Conservation (phyloP, 139 green algal species). For the Edaphochlamys debaryana region DNA sequence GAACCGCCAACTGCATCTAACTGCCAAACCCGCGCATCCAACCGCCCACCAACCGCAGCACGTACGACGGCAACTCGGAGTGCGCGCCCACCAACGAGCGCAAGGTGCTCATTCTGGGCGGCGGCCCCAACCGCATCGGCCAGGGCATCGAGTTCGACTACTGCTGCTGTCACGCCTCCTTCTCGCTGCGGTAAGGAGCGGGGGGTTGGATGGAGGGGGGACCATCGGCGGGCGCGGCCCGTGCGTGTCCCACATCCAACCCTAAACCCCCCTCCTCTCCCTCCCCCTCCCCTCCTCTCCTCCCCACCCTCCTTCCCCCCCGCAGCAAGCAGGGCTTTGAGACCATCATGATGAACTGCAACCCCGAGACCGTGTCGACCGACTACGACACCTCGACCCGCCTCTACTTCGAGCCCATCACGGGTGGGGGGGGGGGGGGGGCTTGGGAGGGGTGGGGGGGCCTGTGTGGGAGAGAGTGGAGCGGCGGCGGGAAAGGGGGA, state of each 20-base stretch:
- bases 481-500: too few relatives aligned
- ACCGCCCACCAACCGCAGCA: slow-evolving; percentile 8
- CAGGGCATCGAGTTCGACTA: slow-evolving; percentile 99
- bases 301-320: slow-evolving; percentile 5
- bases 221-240: too few relatives aligned
- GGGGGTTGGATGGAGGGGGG: too few relatives aligned
- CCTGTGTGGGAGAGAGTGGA: too few relatives aligned
- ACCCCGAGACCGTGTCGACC: slow-evolving; percentile 98
- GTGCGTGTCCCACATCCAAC: too few relatives aligned
- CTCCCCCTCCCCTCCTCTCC: not conserved
- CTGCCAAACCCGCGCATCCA: too few relatives aligned
- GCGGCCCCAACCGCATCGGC: slow-evolving; percentile 99
- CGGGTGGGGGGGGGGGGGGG: slow-evolving; percentile 45
- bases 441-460: too few relatives aligned
- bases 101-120: slow-evolving; percentile 98
- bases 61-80: slow-evolving; percentile 94
- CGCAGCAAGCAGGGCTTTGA: slow-evolving; percentile 88
- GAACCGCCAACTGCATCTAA: too few relatives aligned
- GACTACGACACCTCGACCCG: slow-evolving; percentile 99
- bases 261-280: too few relatives aligned
- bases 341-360: slow-evolving; percentile 99
- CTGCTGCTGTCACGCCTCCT: slow-evolving; percentile 99
- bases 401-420: slow-evolving; percentile 99
- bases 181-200: slow-evolving; percentile 79
- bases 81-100: slow-evolving; percentile 70